phyloP scores from a whole-genome alignment of 2,329 filamentous ascomycete species.

The Penicillium sp. region DNA sequence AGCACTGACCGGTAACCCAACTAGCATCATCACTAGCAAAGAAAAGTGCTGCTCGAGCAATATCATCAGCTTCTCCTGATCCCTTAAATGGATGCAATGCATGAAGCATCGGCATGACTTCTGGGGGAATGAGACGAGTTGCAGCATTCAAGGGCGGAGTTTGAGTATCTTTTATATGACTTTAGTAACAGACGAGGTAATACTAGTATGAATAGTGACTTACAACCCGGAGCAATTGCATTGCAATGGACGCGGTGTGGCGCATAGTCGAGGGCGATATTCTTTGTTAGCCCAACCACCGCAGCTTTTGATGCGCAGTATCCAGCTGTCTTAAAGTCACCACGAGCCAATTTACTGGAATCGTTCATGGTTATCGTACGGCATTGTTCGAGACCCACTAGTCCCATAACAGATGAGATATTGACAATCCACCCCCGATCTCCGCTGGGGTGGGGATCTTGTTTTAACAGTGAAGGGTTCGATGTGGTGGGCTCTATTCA shows the following conservation, averaged over 20 bases:
- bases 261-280: constrained; percentile 15
- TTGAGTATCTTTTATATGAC: constrained; percentile 18
- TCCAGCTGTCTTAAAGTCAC: constrained; percentile 18
- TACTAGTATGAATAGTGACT: too few species aligned
- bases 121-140: too few species aligned
- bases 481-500: too few species aligned
- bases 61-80: constrained; percentile 36
- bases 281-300: constrained; percentile 45
- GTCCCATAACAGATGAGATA: constrained; percentile 27
- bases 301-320: constrained; percentile 44
- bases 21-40: constrained; percentile 52
- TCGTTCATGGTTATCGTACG: too few species aligned
- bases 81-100: constrained; percentile 36
- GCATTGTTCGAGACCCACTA: too few species aligned
- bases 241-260: constrained; percentile 13
- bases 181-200: too few species aligned
- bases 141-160: constrained; percentile 18
- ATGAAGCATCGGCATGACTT: too few species aligned
- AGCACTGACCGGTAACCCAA: constrained; percentile 51
- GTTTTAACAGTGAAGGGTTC: too few species aligned
- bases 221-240: constrained; percentile 27
- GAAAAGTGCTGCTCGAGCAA: constrained; percentile 49
- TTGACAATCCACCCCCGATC: constrained; percentile 41
- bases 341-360: too few species aligned
- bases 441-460: constrained; percentile 34